Evolutionary conservation across 257 asterid genomes (phyloP).

Genomic region (Solanum infundibuliforme): DNA sequence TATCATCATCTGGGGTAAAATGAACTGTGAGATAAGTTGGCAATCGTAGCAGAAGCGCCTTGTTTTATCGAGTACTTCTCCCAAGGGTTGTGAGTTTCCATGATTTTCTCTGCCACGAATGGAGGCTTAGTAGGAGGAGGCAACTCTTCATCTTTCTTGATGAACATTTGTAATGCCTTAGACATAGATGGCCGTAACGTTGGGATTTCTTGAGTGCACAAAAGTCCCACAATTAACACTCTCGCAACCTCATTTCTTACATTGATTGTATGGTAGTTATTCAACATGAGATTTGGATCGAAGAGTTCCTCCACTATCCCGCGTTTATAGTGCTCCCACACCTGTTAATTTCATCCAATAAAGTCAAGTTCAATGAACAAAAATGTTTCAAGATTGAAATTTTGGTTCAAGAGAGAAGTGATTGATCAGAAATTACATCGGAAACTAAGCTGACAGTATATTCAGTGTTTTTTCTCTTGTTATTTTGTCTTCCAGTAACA

Average conservation of each 20-base stretch:
- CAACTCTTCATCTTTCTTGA: slow-evolving; percentile 2
- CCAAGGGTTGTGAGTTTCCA: slow-evolving; percentile 12
- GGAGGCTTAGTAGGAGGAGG: slow-evolving; percentile 13
- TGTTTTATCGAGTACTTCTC: background rate
- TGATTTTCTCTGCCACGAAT: slow-evolving; percentile 19
- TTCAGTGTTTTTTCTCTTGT: too few relatives aligned
- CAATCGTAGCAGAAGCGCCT: slow-evolving; percentile 5
- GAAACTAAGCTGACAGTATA: too few relatives aligned
- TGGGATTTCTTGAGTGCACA: slow-evolving; percentile 11
- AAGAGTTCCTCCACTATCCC: slow-evolving; percentile 19
- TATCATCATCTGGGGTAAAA: slow-evolving; percentile 21
- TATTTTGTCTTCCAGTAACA: too few relatives aligned
- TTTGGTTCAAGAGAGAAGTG: too few relatives aligned
- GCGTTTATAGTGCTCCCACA: slow-evolving; percentile 25
- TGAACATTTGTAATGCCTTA: slow-evolving; percentile 5
- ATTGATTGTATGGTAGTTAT: slow-evolving; percentile 6
- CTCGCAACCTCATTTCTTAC: background rate
- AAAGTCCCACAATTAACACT: slow-evolving; percentile 7
- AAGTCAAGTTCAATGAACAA: background rate
- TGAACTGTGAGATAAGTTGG: slow-evolving; percentile 19
- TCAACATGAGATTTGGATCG: slow-evolving; percentile 31
- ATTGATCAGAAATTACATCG: too few relatives aligned
- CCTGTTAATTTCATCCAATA: slow-evolving; percentile 8
- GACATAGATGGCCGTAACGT: slow-evolving; percentile 7
- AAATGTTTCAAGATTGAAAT: background rate